phyloP scores from a whole-genome alignment of 2,329 filamentous ascomycete genomes.

The Trichoderma sp. region DNA sequence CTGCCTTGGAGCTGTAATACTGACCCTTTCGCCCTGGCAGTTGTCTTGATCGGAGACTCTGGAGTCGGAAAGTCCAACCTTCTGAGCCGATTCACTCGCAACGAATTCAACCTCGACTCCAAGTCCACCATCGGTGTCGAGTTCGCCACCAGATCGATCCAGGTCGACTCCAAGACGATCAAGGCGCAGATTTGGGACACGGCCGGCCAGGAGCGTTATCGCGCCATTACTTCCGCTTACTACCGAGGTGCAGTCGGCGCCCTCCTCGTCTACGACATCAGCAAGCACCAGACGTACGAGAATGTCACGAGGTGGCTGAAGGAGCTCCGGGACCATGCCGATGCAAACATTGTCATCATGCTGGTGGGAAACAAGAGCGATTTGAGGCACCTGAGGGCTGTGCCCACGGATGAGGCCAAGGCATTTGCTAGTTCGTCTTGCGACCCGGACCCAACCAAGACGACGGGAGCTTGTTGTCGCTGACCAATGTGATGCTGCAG shows the following conservation, averaged over 20 bases:
- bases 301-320: conserved; percentile 99
- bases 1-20: conserved; percentile 28
- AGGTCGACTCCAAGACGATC: conserved; percentile 99
- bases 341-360: conserved; percentile 99
- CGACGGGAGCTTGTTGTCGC: conserved; percentile 4
- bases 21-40: conserved; percentile 52
- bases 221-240: conserved; percentile 98
- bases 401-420: conserved; percentile 97
- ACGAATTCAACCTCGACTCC: conserved; percentile 99
- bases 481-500: conserved; percentile 49
- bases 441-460: neutral
- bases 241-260: conserved; percentile 97
- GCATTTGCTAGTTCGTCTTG: conserved; percentile 80
- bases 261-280: conserved; percentile 98
- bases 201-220: conserved; percentile 96
- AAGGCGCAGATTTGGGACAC: conserved; percentile 99
- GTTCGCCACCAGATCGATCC: conserved; percentile 97
- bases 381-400: conserved; percentile 96
- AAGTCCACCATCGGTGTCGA: conserved; percentile 99
- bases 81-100: conserved; percentile 97
- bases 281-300: conserved; percentile 99
- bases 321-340: conserved; percentile 95
- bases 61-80: conserved; percentile 99
- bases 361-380: conserved; percentile 99
- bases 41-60: conserved; percentile 98